Evolutionary conservation across 129 eudicot species (phyloP).

Genomic region (Daucus carota): DNA sequence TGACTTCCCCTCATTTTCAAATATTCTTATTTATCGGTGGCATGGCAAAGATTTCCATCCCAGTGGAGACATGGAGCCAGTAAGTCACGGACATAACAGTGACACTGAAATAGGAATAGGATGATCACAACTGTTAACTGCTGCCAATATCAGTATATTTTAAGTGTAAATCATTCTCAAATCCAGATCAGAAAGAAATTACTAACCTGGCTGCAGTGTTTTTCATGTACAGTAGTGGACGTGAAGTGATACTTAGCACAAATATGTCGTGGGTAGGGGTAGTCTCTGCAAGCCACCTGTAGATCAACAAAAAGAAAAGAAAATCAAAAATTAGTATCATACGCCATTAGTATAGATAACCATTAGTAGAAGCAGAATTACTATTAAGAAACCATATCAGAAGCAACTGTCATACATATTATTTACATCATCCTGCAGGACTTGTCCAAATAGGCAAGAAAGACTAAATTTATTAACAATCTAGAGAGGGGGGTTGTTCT

Average conservation of each 20-base stretch:
- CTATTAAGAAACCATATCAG: not conserved
- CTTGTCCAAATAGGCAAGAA: not conserved
- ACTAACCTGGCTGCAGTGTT: constrained; percentile 55
- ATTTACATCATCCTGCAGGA: not conserved
- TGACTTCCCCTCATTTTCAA: constrained; percentile 56
- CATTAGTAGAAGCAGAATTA: not conserved
- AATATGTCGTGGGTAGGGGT: constrained; percentile 79
- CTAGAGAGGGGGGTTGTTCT: not conserved
- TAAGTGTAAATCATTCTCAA: not conserved
- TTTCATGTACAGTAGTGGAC: constrained; percentile 56
- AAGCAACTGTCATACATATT: not conserved
- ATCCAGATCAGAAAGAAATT: constrained; percentile 4
- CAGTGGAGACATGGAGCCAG: constrained; percentile 79
- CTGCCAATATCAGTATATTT: not conserved
- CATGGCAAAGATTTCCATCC: constrained; percentile 84
- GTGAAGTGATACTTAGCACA: constrained; percentile 65
- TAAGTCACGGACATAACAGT: constrained; percentile 89
- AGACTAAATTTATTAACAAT: not conserved
- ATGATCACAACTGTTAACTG: not conserved
- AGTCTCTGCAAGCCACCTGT: constrained; percentile 95
- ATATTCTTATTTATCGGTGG: constrained; percentile 51
- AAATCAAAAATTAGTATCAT: not conserved
- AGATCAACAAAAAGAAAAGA: not conserved
- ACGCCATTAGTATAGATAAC: not conserved
- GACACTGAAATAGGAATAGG: constrained; percentile 55